Conservation (phyloP, 768 basidiomycete species). For the Pleurotus tuber-regium region DNA sequence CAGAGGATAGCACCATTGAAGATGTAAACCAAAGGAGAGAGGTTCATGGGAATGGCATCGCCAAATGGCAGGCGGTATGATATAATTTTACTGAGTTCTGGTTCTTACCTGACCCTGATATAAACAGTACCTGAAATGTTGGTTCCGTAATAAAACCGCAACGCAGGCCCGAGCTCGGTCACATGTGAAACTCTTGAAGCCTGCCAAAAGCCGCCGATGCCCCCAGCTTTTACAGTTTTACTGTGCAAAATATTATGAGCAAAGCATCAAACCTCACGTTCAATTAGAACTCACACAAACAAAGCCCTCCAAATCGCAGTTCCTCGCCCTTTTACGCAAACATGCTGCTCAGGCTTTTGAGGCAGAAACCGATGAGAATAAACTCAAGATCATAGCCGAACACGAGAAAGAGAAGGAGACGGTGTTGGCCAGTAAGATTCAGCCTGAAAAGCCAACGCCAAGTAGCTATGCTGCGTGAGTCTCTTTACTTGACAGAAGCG, state of each 20-base stretch:
- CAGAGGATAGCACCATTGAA: background rate
- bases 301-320: background rate
- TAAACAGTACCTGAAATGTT: background rate
- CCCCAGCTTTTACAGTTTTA: background rate
- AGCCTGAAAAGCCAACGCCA: background rate
- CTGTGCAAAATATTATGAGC: background rate
- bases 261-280: background rate
- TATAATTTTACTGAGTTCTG: background rate
- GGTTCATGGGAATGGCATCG: background rate
- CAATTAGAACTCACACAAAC: background rate
- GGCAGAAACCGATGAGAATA: background rate
- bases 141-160: background rate
- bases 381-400: background rate
- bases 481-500: background rate
- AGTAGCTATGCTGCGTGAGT: background rate
- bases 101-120: background rate
- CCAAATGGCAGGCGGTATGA: background rate
- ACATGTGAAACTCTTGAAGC: background rate
- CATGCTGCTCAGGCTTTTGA: background rate
- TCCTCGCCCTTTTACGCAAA: background rate
- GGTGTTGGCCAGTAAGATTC: too few species aligned
- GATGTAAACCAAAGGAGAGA: background rate
- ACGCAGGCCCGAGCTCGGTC: background rate
- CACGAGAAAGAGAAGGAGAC: too few species aligned
- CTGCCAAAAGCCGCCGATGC: background rate